Evolutionary conservation across 805 yeast genomes (phyloP).

Genomic region (Metschnikowia colocasiae): DNA sequence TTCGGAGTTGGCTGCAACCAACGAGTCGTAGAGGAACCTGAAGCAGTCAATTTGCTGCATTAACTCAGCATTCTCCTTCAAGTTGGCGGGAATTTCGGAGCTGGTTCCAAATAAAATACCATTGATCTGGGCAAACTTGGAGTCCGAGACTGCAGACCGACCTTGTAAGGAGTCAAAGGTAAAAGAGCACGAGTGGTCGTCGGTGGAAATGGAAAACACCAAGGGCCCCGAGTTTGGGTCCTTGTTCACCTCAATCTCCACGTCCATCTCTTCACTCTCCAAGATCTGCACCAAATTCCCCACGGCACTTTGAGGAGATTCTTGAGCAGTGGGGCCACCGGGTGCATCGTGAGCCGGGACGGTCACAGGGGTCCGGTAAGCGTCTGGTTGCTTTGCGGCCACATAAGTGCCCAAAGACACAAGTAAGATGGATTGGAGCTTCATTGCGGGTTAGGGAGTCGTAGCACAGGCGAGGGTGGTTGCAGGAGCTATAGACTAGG

Average conservation of each 20-base stretch:
- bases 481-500: conserved; percentile 2
- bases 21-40: conserved; percentile 4
- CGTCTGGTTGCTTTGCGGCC: neutral
- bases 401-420: neutral
- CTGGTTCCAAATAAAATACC: conserved; percentile 3
- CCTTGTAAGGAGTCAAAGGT: conserved; percentile 1
- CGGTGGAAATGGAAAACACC: conserved; percentile 3
- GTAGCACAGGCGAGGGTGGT: neutral
- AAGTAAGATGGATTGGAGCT: neutral
- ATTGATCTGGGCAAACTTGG: conserved; percentile 5
- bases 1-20: conserved; percentile 1
- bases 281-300: neutral
- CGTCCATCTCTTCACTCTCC: neutral
- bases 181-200: conserved; percentile 4
- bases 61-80: neutral
- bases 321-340: neutral
- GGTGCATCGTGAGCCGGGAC: neutral
- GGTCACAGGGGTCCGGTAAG: neutral
- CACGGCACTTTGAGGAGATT: neutral
- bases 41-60: conserved; percentile 7
- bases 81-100: neutral
- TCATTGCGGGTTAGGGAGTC: neutral
- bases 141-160: neutral
- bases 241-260: neutral
- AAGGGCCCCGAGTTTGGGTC: conserved; percentile 3